A percentile compares a stretch with the other conserved stretches of the same genome.
These are phyloP conservation scores for Myxozyma lipomycoides DNA, from an alignment of 805 yeast species.

Conservation along the genomic window DNA sequence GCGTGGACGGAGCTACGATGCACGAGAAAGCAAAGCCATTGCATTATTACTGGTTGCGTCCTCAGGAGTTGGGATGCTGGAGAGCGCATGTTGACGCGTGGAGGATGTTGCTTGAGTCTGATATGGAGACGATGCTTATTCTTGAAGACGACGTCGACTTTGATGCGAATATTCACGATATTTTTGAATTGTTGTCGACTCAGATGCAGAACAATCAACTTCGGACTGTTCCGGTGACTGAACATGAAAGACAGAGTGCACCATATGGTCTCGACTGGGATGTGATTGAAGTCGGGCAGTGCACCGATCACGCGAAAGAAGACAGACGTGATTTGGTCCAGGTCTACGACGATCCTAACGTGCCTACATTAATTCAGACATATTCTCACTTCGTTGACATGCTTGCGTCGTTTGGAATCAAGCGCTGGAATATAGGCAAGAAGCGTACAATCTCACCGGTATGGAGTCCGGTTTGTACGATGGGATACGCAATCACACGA, in stretches of 20 bases:
- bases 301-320: slow-evolving; percentile 10
- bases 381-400: background rate
- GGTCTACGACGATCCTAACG: slow-evolving; percentile 16
- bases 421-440: slow-evolving; percentile 5
- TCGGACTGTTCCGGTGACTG: slow-evolving; percentile 7
- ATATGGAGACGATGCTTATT: slow-evolving; percentile 13
- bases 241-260: slow-evolving; percentile 14
- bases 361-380: slow-evolving; percentile 7
- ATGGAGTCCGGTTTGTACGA: slow-evolving; percentile 19
- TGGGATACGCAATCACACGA: slow-evolving; percentile 23
- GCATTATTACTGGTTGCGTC: slow-evolving; percentile 6
- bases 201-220: slow-evolving; percentile 8
- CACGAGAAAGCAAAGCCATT: slow-evolving; percentile 12
- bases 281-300: slow-evolving; percentile 12
- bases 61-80: slow-evolving; percentile 18
- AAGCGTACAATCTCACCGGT: slow-evolving; percentile 13
- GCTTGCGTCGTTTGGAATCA: slow-evolving; percentile 7
- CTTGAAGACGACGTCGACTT: slow-evolving; percentile 23
- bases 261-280: slow-evolving; percentile 27
- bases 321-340: slow-evolving; percentile 11
- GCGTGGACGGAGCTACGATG: slow-evolving; percentile 13
- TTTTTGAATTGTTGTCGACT: slow-evolving; percentile 7
- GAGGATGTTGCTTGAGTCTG: slow-evolving; percentile 11
- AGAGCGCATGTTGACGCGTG: slow-evolving; percentile 20
- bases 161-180: slow-evolving; percentile 12